phyloP scores from a whole-genome alignment of 768 basidiomycete species.

The Leucosporidium creatinivorum region DNA sequence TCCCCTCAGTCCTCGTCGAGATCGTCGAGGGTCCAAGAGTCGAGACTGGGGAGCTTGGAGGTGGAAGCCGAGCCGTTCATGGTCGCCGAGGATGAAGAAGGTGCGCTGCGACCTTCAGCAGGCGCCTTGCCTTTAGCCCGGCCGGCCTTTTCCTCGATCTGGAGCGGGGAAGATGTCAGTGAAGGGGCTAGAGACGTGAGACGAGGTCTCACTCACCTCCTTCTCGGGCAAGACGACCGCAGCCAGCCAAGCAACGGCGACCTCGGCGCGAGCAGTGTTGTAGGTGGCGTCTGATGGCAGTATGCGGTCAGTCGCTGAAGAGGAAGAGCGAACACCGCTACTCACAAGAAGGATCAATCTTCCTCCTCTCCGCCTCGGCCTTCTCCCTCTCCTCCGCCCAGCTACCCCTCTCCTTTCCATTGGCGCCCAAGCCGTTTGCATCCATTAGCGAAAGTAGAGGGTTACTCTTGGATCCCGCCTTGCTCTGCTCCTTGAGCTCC shows the following conservation, averaged over 20 bases:
- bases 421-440: neutral
- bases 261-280: slow-evolving; percentile 31
- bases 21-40: no score
- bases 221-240: slow-evolving; percentile 18
- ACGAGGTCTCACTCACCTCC: neutral
- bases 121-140: no score
- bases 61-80: no score
- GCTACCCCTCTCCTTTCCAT: slow-evolving; percentile 12
- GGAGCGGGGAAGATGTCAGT: no score
- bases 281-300: slow-evolving; percentile 12
- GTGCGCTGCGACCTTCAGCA: no score
- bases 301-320: neutral
- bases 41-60: no score
- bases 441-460: neutral
- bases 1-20: no score
- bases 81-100: no score
- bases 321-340: neutral
- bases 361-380: slow-evolving; percentile 15
- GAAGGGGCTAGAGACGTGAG: no score
- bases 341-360: slow-evolving; percentile 20
- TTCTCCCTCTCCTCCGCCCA: slow-evolving; percentile 15
- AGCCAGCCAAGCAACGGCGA: slow-evolving; percentile 28
- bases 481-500: slow-evolving; percentile 2
- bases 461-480: neutral
- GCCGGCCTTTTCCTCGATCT: no score